A percentile compares a stretch with the other conserved stretches of the same genome.
These are phyloP conservation scores for Cyclotella baltica DNA, from an alignment of 108 stramenopile species.

Conservation along the genomic window DNA sequence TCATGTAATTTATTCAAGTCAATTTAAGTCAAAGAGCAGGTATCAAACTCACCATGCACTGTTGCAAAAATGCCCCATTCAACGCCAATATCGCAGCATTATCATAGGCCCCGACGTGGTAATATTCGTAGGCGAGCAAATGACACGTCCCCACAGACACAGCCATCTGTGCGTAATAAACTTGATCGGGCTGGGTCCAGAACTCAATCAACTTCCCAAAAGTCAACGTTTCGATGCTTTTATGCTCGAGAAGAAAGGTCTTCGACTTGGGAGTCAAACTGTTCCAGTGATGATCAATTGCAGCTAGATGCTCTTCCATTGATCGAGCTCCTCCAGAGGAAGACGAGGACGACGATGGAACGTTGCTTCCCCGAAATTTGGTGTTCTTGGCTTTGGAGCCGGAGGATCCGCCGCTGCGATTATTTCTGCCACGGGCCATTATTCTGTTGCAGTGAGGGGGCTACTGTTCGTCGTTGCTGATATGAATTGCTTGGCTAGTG, in stretches of 20 bases:
- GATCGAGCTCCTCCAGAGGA: not conserved
- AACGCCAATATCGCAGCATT: not conserved
- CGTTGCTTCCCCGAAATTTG: not conserved
- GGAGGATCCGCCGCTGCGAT: not conserved
- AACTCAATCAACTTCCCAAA: not conserved
- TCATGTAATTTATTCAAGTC: no score
- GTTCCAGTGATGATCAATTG: slow-evolving; percentile 17
- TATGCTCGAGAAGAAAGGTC: not conserved
- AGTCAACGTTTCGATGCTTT: not conserved
- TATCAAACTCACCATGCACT: slow-evolving; percentile 2
- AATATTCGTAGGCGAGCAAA: slow-evolving; percentile 17
- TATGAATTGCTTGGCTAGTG: no score
- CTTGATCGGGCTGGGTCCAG: slow-evolving; percentile 3
- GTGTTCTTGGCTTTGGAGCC: not conserved
- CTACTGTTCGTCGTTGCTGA: no score
- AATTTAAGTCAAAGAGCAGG: no score
- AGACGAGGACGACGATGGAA: no score
- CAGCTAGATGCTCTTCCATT: not conserved
- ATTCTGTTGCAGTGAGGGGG: no score
- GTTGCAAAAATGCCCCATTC: slow-evolving; percentile 15
- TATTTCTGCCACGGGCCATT: not conserved
- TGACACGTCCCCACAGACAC: slow-evolving; percentile 1
- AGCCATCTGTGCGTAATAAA: not conserved
- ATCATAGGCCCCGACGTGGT: not conserved
- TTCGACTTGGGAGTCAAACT: not conserved